Evolutionary conservation across 148 eudicot species (phyloP), one percentile per base, ranked within the genome.

Genomic region (Chenopodium berlandieri): DNA sequence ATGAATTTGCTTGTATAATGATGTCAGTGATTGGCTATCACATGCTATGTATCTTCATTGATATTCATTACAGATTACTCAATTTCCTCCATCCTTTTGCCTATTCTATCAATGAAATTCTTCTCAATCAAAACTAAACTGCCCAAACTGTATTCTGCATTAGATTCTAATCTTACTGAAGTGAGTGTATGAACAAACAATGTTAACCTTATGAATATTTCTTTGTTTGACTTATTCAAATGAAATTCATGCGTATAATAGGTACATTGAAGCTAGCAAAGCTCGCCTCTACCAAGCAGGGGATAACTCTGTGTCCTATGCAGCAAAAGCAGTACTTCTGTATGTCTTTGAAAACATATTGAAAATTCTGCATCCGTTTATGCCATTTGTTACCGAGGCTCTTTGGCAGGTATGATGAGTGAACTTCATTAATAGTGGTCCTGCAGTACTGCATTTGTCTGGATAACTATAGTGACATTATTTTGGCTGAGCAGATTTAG

Each of bases 201-300:
- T 40, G 44, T 40, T 4, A 40, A 40, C 44, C 40, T 40, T 40
- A 30, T 67, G 14, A 44, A 23, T 10, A 50, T 74, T 10, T 74
- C 12, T 48, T 12, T 62, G 48, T 27, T 48, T 17, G 46, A 66
- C 27, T 34, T 9, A 32, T 74, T 19, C 11, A 40, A 23, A 17
- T 76, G 37, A 3, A 20, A 22, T 27, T 67, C 65, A 65, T 19
- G 23, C 80, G 64, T 40, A 4, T 27, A 19, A 22, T 77, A 97
- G 99, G 99, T 97, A 97, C 85, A 94, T 97, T 82, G 99, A 97
- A 92, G 91, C 98, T 73, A 97, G 99, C 89, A 97, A 97, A 91
- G 87, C 98, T 81, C 97, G 97, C 66, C 89, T 97, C 11, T 89
- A 92, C 87, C 90, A 91, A 66, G 88, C 94, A 54, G 95, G 66